Evolutionary conservation across 2,329 filamentous ascomycete species (phyloP), one percentile per base, ranked within the genome.

Genomic region (Alternaria brassicicola): DNA sequence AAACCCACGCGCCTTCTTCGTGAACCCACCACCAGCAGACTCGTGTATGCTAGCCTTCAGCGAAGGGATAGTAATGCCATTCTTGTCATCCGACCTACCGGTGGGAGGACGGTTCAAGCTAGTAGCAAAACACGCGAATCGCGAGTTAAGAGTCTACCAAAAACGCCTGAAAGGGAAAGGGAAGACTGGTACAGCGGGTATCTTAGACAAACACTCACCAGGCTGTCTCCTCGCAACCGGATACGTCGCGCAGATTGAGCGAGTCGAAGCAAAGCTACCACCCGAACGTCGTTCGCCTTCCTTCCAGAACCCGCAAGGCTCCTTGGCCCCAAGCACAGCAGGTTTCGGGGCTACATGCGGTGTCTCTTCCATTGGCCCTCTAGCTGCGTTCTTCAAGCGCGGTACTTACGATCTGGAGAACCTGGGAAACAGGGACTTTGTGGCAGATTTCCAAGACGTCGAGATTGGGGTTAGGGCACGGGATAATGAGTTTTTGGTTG

Each of bases 1-100:
- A 15, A 82, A 82, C 55, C 81, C 81, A 0, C 78, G 80, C 7
- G 73, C 78, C 2, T 79, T 79, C 65, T 80, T 82, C 54, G 67
- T 72, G 38, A 72, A 73, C 50, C 68, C 71, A 3, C 69, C 70
- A n/a, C 68, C 74, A 1, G 70, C 79, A 0, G 78, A 82, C 30
- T 78, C 74, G 26, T 78, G 80, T 55, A 82, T 82, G 80, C 70
- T 83, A 3, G 77, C 79, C 6, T 83, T 83, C 67, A 76, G 73
- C 63, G 80, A 82, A 43, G 80, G 80, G 6, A 78, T 83, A 43
- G 65, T 78, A 1, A 73, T 83, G 58, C 80, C 80, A 0, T 81
- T 79, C 59, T 61, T 82, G 0, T 53, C 73, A 73, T 72, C 73
- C 0, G 38, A 59, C 3, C 65, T 82, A 0, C 66, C 72, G 0